Base-by-base conservation (phyloP, 306 rosid genomes). In the Carpinus fangiana region DNA sequence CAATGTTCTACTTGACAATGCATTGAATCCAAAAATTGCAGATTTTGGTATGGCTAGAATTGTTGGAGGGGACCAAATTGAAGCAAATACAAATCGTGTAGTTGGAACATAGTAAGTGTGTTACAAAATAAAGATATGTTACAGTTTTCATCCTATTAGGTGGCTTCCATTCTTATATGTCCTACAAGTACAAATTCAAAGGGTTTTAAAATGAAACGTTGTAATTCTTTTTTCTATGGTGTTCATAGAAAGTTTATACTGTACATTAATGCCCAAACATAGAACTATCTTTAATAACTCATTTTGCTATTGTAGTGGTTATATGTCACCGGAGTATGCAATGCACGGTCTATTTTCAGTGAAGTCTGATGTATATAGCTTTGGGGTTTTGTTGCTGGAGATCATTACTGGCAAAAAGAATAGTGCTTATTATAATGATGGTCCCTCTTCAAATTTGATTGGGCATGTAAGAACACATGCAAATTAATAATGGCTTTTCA, bases 21-120 rank as follows among this genome's bases (percentile, higher is more conserved):
- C 47, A 65, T 69, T 90, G 81, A 84, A 90, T 20, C 93, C 91
- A 0, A 92, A 90, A 72, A 90, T 92, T 68, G 82, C 93, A 36
- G 92, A 90, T 80, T 92, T 90, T 79, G 94, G 93, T 7, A 80
- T 88, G 92, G 92, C 94, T 73, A 88, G 86, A 81, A 88, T 92
- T 61, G 82, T 92, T 55, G 83, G 90, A 43, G 82, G 79, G 3
- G 77, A 90, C 59, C 91, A 90, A 77, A 81, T 82, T 59, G 90
- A 85, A 88, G 90, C 90, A 74, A 77, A 82, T 46, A 91, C 94
- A 47, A 84, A 83, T 9, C 78, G 87, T 1, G 84, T 89, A 1
- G 90, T 91, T 57, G 90, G 96, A 50, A 91, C 93, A 36, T 91
- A 87, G 90, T 89, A 89, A 86, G 90, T 70, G 4, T 45, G 7